Percentiles rank a stretch among this genome's conserved stretches.
Evolutionary conservation across 2,329 filamentous ascomycete species (phyloP).

Genomic region (Penicillium sumatraense): DNA sequence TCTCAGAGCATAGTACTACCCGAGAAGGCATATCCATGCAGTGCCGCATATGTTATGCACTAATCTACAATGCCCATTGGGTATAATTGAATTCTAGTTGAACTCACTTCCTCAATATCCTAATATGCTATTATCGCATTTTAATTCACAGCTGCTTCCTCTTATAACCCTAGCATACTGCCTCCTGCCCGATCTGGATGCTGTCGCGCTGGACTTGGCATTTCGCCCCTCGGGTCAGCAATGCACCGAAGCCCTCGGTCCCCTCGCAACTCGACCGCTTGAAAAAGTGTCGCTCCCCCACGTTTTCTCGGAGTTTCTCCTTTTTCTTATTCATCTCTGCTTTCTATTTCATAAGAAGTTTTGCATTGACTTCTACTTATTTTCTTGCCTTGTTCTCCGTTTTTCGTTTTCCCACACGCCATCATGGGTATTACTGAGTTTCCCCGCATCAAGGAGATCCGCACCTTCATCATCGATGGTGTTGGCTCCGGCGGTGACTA

Average conservation of each 20-base stretch:
- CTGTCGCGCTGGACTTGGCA: neutral
- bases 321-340: conserved; percentile 10
- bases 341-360: neutral
- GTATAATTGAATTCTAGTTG: too few relatives aligned
- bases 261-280: conserved; percentile 5
- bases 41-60: too few relatives aligned
- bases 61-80: too few relatives aligned
- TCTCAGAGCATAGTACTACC: too few relatives aligned
- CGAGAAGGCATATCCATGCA: too few relatives aligned
- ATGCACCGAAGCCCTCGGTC: conserved; percentile 32
- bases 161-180: too few relatives aligned
- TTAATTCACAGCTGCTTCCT: too few relatives aligned
- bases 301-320: conserved; percentile 9
- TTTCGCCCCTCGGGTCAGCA: conserved; percentile 32
- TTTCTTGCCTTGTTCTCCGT: neutral
- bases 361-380: neutral
- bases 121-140: too few relatives aligned
- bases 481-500: conserved; percentile 63
- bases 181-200: neutral
- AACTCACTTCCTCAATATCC: too few relatives aligned
- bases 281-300: conserved; percentile 18
- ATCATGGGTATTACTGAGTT: conserved; percentile 41
- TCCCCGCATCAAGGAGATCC: conserved; percentile 51
- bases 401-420: conserved; percentile 7
- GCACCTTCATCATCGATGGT: conserved; percentile 52